Evolutionary conservation across 768 basidiomycete species (phyloP).

Genomic region (Pleurotus eryngii): DNA sequence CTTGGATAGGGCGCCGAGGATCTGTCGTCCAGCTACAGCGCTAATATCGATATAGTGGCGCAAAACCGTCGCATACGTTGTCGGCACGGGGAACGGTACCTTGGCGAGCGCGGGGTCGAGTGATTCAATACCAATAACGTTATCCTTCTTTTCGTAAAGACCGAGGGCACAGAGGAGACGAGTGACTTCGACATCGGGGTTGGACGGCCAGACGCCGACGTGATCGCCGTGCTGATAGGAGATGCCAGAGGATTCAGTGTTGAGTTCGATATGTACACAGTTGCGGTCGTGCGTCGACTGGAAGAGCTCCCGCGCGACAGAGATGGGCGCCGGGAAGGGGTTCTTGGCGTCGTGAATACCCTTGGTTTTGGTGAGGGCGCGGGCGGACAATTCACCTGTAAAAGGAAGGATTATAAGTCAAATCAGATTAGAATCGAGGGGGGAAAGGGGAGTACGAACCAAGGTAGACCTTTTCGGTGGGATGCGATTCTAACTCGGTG

Average conservation of each 20-base stretch:
- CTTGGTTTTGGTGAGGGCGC: slow-evolving; percentile 88
- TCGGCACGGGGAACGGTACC: slow-evolving; percentile 97
- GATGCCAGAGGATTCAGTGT: slow-evolving; percentile 91
- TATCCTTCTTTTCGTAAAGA: slow-evolving; percentile 74
- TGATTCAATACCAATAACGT: slow-evolving; percentile 90
- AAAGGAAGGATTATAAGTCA: background rate
- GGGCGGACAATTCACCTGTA: slow-evolving; percentile 89
- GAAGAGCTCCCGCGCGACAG: slow-evolving; percentile 81
- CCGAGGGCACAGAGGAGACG: slow-evolving; percentile 86
- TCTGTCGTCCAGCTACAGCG: slow-evolving; percentile 91
- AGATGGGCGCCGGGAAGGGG: slow-evolving; percentile 86
- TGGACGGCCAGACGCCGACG: slow-evolving; percentile 95
- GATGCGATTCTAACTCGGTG: slow-evolving; percentile 71
- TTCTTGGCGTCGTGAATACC: slow-evolving; percentile 99
- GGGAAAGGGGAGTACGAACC: slow-evolving; percentile 43
- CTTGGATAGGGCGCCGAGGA: slow-evolving; percentile 81
- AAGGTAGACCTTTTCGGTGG: slow-evolving; percentile 88
- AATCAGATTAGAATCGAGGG: background rate
- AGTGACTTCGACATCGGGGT: slow-evolving; percentile 88
- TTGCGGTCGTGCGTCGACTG: slow-evolving; percentile 69
- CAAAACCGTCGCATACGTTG: slow-evolving; percentile 89
- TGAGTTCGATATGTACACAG: slow-evolving; percentile 93
- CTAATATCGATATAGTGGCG: slow-evolving; percentile 97
- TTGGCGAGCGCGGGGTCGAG: slow-evolving; percentile 97
- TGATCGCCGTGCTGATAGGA: slow-evolving; percentile 99